phyloP scores from a whole-genome alignment of 108 stramenopile species.

The Pseudonitzschia delicatissima region DNA sequence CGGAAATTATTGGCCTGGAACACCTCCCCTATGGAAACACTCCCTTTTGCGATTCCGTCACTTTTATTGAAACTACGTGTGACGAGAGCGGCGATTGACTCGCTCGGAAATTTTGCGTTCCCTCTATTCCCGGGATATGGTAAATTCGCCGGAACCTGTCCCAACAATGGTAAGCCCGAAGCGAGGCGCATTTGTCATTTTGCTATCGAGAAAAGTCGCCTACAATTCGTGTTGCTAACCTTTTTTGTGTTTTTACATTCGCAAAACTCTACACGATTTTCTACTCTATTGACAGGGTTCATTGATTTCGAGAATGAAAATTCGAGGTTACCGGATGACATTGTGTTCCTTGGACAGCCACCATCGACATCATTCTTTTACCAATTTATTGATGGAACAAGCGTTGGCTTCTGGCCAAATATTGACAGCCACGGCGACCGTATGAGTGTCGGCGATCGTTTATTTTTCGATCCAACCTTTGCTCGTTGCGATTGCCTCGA shows the following conservation, averaged over 20 bases:
- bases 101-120: not conserved
- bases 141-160: conserved; percentile 22
- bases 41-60: not conserved
- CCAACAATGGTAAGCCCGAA: conserved; percentile 4
- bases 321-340: conserved; percentile 13
- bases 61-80: conserved; percentile 26
- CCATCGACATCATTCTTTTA: conserved; percentile 20
- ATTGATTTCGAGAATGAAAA: conserved; percentile 18
- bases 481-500: conserved; percentile 15
- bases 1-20: conserved; percentile 10
- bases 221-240: not conserved
- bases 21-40: not conserved
- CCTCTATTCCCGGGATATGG: conserved; percentile 30
- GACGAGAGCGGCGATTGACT: not conserved
- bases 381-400: conserved; percentile 28
- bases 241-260: not conserved
- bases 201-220: not conserved
- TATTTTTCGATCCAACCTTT: conserved; percentile 22
- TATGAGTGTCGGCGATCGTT: not conserved
- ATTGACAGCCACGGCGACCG: not conserved
- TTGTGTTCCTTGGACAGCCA: conserved; percentile 19
- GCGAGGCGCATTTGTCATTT: too few species aligned
- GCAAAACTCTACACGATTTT: not conserved
- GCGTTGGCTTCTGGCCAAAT: conserved; percentile 18
- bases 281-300: not conserved